Base-by-base conservation (phyloP, 2,329 filamentous ascomycete species). In the Monascus ruber region DNA sequence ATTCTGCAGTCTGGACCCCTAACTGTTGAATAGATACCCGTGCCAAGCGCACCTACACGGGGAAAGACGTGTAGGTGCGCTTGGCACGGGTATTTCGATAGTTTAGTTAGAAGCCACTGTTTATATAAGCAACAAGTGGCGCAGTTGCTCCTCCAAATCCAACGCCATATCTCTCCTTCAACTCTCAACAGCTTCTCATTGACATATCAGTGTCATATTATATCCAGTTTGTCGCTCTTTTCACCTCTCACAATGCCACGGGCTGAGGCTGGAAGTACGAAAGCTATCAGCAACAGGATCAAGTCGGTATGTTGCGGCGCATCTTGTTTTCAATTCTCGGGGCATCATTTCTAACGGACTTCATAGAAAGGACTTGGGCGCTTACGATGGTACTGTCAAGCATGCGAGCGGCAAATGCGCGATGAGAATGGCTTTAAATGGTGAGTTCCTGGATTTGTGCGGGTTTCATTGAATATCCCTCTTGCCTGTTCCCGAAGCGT, bases 401-500 rank as follows among this genome's bases (percentile, higher is more conserved):
- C 83, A 5, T 95, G 88, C 67, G 75, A 85, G 56, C 72, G 77
- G 42, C 81, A 86, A 52, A 79, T 76, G 59, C 74, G 84, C 43
- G 87, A 94, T 58, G 85, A 88, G 50, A 95, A 96, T 64, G 88
- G 82, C 25, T 94, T 88, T 67, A 88, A 88, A 63, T 85, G 62
- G 45, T 52, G 17, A 47, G 51, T 34, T 26, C 10, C 28, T 29
- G 6, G 28, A 3, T 2, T 29, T 29, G 17, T 17, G 6, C 28
- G 28, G 28, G 10, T 6, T 29, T 29, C 4, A 4, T 24, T 26
- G 40, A 33, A 27, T 17, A 17, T 17, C 17, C 17, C 17, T 17
- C 17, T 17, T 17, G 17, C 17, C 3, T 17, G 17, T 17, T 17
- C 17, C 17, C 17, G 28, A 6, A 32, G 24, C 26, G 31, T 25